Evolutionary conservation across 352 stramenopile species (phyloP).

Genomic region (Sclerospora graminicola): DNA sequence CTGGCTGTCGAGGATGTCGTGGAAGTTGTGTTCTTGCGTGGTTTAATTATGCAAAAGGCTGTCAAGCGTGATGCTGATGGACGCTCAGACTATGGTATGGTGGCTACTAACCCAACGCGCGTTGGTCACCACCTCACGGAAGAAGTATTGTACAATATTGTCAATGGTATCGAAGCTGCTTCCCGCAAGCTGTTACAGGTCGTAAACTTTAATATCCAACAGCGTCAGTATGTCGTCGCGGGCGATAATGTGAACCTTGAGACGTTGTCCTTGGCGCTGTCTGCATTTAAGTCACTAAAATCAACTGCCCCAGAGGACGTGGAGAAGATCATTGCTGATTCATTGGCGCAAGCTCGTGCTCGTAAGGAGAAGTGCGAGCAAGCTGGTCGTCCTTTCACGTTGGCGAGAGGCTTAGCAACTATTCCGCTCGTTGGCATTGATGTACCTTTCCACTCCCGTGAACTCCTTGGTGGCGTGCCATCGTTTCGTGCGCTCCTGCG

Average conservation of each 20-base stretch:
- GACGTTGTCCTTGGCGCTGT: slow-evolving; percentile 54
- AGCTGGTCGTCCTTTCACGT: slow-evolving; percentile 42
- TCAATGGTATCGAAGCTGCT: slow-evolving; percentile 46
- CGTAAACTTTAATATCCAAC: slow-evolving; percentile 85
- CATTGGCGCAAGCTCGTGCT: slow-evolving; percentile 37
- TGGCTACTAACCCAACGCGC: slow-evolving; percentile 72
- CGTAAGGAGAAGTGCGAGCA: slow-evolving; percentile 54
- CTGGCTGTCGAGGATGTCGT: slow-evolving; percentile 62
- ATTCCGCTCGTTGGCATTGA: slow-evolving; percentile 85
- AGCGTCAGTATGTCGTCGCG: slow-evolving; percentile 78
- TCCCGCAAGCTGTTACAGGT: slow-evolving; percentile 75
- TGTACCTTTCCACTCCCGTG: slow-evolving; percentile 83
- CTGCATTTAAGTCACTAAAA: slow-evolving; percentile 36
- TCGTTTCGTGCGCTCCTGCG: slow-evolving; percentile 67
- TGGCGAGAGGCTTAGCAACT: slow-evolving; percentile 61
- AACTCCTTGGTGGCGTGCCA: slow-evolving; percentile 72
- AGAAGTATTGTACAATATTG: slow-evolving; percentile 51
- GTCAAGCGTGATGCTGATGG: slow-evolving; percentile 45
- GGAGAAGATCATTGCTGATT: slow-evolving; percentile 41
- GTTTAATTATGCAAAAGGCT: slow-evolving; percentile 53
- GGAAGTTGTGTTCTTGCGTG: slow-evolving; percentile 79
- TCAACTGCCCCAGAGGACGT: slow-evolving; percentile 34
- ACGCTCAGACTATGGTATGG: slow-evolving; percentile 83
- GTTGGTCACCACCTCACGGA: slow-evolving; percentile 67
- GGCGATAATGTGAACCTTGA: slow-evolving; percentile 77